phyloP scores from a whole-genome alignment of 2,329 filamentous ascomycete species.

The Botrytis aclada region DNA sequence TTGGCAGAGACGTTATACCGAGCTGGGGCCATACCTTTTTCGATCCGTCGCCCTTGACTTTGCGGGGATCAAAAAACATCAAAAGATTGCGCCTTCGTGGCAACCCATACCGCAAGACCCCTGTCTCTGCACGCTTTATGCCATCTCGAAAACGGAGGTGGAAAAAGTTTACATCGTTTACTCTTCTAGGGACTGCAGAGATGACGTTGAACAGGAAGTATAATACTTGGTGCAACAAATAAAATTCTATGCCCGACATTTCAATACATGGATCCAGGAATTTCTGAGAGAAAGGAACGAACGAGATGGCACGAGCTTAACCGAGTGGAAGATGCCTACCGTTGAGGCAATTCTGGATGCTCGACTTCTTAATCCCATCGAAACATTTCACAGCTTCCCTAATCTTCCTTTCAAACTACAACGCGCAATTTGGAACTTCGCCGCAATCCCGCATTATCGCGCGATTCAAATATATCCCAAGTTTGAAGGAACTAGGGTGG shows the following conservation, averaged over 20 bases:
- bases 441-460: background rate
- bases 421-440: background rate
- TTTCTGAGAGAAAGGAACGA: background rate
- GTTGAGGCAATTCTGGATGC: background rate
- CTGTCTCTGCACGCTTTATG: background rate
- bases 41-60: background rate
- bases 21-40: background rate
- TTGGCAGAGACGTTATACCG: background rate
- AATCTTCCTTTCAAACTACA: background rate
- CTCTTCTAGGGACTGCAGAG: constrained; percentile 11
- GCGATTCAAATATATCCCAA: background rate
- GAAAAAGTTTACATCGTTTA: background rate
- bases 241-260: background rate
- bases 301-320: background rate
- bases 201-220: background rate
- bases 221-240: background rate
- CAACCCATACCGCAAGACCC: background rate
- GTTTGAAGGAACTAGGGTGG: background rate
- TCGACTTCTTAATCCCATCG: background rate
- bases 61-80: background rate
- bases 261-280: background rate
- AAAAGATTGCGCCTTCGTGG: background rate
- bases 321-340: background rate
- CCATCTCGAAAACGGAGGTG: background rate
- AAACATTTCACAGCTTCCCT: background rate